Conservation (phyloP, 2,329 filamentous ascomycete species). For the Pseudogymnoascus sp. region DNA sequence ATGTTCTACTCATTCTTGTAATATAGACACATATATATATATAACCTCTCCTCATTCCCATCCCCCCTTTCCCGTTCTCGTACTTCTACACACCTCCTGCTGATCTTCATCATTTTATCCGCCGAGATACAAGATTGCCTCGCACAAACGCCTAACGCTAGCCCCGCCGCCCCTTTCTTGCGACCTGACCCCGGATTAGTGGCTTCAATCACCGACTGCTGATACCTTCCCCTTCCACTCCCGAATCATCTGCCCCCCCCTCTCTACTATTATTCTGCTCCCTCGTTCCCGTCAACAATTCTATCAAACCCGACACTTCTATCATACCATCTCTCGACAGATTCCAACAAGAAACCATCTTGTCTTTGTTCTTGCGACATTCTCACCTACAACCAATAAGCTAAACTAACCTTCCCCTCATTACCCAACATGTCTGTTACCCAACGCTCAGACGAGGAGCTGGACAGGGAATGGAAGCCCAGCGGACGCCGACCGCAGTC, state of each 20-base stretch:
- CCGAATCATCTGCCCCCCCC: background rate
- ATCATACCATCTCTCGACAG: background rate
- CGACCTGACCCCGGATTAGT: conserved; percentile 9
- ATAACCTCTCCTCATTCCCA: background rate
- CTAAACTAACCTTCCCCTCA: background rate
- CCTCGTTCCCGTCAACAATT: background rate
- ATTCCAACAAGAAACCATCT: background rate
- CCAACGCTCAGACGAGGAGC: conserved; percentile 52
- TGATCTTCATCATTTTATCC: conserved; percentile 9
- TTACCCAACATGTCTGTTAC: conserved; percentile 25
- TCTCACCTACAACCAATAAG: conserved; percentile 3
- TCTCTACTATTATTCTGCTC: conserved; percentile 6
- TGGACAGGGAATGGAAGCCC: conserved; percentile 73
- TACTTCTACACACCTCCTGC: background rate
- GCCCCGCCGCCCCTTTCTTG: conserved; percentile 9
- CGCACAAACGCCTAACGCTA: conserved; percentile 7
- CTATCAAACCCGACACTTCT: background rate
- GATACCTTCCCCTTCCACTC: conserved; percentile 6
- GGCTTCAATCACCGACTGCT: conserved; percentile 7
- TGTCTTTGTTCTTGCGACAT: background rate
- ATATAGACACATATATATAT: background rate
- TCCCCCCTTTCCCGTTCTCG: background rate
- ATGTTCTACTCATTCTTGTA: background rate
- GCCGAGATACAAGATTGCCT: conserved; percentile 6
- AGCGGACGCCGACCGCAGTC: conserved; percentile 69